These are phyloP conservation scores for Urostyla sp. DNA, from an alignment of 73 alveolate species.

Conservation along the genomic window DNA sequence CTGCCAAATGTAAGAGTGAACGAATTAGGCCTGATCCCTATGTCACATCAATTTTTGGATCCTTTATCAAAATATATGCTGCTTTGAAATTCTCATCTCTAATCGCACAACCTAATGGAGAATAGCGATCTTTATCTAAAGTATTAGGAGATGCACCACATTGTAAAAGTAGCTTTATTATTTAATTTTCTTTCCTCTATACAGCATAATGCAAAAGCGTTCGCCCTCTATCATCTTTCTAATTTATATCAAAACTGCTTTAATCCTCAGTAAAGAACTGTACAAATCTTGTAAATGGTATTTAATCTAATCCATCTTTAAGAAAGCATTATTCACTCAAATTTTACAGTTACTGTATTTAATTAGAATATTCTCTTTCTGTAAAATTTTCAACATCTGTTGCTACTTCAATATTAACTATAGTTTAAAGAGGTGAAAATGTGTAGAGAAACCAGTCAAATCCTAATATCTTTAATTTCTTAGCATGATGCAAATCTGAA, in stretches of 20 bases:
- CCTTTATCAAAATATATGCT: background rate
- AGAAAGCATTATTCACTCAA: background rate
- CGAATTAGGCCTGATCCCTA: background rate
- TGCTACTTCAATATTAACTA: background rate
- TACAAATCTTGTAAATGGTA: background rate
- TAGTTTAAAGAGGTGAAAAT: background rate
- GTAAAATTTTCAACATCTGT: background rate
- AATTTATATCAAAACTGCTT: background rate
- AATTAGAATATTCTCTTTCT: background rate
- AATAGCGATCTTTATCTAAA: background rate
- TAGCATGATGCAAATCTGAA: background rate
- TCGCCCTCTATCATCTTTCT: background rate
- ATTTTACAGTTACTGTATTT: background rate
- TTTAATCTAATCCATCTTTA: background rate
- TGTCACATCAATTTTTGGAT: background rate
- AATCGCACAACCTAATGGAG: constrained; percentile 7
- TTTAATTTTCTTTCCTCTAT: background rate
- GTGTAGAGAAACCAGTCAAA: background rate
- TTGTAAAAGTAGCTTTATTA: background rate
- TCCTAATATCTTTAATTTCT: background rate
- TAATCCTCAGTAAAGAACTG: background rate
- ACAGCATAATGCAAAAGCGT: background rate
- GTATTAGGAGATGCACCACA: background rate
- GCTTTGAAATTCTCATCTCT: background rate
- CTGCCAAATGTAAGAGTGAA: background rate